Percentiles rank a stretch among this genome's conserved stretches.
These are phyloP conservation scores for Termitomyces sp. DNA, from an alignment of 768 basidiomycete genomes.

Conservation along the genomic window DNA sequence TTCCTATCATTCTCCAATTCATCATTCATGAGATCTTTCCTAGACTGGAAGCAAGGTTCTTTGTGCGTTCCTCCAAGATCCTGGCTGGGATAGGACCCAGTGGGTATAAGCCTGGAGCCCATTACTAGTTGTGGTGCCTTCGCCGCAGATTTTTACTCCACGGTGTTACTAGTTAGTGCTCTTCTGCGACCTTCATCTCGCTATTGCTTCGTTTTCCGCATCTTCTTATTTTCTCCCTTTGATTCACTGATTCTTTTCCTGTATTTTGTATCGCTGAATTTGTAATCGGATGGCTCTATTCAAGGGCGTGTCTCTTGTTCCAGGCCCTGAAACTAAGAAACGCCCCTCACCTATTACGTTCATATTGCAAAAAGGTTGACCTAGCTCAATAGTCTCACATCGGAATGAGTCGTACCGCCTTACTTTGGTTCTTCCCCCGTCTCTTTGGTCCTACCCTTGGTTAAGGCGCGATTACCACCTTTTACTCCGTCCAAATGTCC, in stretches of 20 bases:
- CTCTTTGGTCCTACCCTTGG: too few relatives aligned
- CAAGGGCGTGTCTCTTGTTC: neutral
- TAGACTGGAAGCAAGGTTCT: constrained; percentile 97
- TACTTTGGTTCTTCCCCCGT: neutral
- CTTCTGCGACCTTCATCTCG: neutral
- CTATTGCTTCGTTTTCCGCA: neutral
- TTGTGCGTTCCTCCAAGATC: constrained; percentile 93
- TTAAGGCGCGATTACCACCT: neutral
- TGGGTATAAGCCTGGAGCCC: constrained; percentile 49
- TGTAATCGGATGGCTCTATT: neutral
- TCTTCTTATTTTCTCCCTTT: neutral
- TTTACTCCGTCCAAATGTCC: neutral
- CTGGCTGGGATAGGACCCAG: constrained; percentile 81
- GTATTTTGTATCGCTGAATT: neutral
- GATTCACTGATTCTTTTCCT: neutral
- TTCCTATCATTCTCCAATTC: neutral
- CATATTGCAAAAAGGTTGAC: too few relatives aligned
- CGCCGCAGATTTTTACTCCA: too few relatives aligned
- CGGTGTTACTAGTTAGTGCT: neutral
- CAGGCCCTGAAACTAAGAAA: neutral
- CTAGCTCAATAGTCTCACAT: too few relatives aligned
- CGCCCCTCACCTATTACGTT: too few relatives aligned
- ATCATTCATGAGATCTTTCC: neutral
- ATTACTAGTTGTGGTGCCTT: too few relatives aligned
- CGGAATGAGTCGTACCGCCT: neutral